phyloP scores from a whole-genome alignment of 257 asterid genomes.

The Solanum rostratum region DNA sequence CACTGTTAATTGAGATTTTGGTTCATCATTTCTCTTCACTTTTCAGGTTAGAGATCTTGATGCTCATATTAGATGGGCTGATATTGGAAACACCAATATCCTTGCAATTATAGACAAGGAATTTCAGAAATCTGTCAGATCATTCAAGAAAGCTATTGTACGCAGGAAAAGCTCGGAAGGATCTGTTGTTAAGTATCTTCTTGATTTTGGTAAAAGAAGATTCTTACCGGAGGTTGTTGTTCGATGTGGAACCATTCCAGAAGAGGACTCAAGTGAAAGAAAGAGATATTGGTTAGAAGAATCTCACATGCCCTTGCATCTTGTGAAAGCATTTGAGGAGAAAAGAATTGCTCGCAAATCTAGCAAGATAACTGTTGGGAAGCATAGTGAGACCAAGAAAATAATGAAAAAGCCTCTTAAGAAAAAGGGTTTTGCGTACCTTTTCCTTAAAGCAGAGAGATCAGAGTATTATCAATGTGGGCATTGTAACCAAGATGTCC shows the following conservation, averaged over 20 bases:
- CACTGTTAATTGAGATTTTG: not conserved
- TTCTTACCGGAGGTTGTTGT: constrained; percentile 77
- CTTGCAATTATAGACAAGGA: constrained; percentile 44
- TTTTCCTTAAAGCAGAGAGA: constrained; percentile 67
- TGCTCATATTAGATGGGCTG: constrained; percentile 79
- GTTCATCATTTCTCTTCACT: constrained; percentile 6
- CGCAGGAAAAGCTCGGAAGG: constrained; percentile 74
- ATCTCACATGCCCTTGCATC: constrained; percentile 69
- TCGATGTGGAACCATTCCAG: constrained; percentile 54
- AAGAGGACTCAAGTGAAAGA: constrained; percentile 50
- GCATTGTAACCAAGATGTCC: constrained; percentile 71
- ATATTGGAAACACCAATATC: constrained; percentile 45
- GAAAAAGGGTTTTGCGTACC: constrained; percentile 68
- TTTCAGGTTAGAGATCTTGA: constrained; percentile 85
- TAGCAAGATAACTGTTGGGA: constrained; percentile 28
- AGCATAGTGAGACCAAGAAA: constrained; percentile 27
- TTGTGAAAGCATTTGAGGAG: constrained; percentile 75
- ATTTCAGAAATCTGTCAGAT: constrained; percentile 45
- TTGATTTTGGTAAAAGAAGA: constrained; percentile 93
- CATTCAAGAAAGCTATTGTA: constrained; percentile 66
- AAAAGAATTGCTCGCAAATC: constrained; percentile 74
- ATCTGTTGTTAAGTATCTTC: constrained; percentile 51
- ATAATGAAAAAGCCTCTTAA: constrained; percentile 17
- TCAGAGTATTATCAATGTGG: constrained; percentile 50
- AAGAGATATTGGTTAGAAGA: constrained; percentile 95